Percentiles rank a stretch among this genome's conserved stretches.
phyloP scores from a whole-genome alignment of 2,329 filamentous ascomycete species.

The Fusarium buharicum region DNA sequence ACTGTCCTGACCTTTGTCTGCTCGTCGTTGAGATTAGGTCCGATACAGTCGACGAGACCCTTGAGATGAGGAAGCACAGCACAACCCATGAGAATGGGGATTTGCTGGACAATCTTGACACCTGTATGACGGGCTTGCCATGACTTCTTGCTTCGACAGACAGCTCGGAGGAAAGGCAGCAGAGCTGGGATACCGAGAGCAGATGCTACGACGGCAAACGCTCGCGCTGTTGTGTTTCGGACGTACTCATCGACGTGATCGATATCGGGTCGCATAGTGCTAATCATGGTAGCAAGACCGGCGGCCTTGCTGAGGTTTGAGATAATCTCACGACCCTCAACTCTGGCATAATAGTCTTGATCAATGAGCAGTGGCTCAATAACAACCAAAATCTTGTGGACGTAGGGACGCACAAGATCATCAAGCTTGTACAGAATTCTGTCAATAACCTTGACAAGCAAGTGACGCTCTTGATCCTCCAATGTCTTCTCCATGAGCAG shows the following conservation, averaged over 20 bases:
- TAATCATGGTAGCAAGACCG: slow-evolving; percentile 98
- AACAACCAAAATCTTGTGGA: slow-evolving; percentile 98
- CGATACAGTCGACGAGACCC: slow-evolving; percentile 95
- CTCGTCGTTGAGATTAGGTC: slow-evolving; percentile 94
- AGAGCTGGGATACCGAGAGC: slow-evolving; percentile 95
- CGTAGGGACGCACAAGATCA: slow-evolving; percentile 93
- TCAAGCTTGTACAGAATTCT: slow-evolving; percentile 98
- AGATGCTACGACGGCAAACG: slow-evolving; percentile 96
- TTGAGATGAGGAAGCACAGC: slow-evolving; percentile 95
- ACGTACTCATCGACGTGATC: slow-evolving; percentile 99
- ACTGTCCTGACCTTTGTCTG: slow-evolving; percentile 98
- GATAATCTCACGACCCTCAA: slow-evolving; percentile 98
- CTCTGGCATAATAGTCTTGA: slow-evolving; percentile 98
- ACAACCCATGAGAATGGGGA: slow-evolving; percentile 98
- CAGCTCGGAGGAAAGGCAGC: slow-evolving; percentile 92
- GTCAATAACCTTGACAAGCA: slow-evolving; percentile 99
- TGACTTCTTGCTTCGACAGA: slow-evolving; percentile 98
- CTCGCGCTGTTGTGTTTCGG: slow-evolving; percentile 94
- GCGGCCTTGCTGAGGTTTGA: slow-evolving; percentile 97
- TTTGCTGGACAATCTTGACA: slow-evolving; percentile 99
- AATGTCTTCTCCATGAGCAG: slow-evolving; percentile 98
- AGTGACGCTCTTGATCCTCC: slow-evolving; percentile 96
- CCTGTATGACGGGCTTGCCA: slow-evolving; percentile 98
- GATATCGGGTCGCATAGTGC: slow-evolving; percentile 98
- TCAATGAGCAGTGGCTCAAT: slow-evolving; percentile 99